Evolutionary conservation across 352 stramenopile species (phyloP), one percentile per base, ranked within the genome.

Genomic region (Phytophthora tubulina): DNA sequence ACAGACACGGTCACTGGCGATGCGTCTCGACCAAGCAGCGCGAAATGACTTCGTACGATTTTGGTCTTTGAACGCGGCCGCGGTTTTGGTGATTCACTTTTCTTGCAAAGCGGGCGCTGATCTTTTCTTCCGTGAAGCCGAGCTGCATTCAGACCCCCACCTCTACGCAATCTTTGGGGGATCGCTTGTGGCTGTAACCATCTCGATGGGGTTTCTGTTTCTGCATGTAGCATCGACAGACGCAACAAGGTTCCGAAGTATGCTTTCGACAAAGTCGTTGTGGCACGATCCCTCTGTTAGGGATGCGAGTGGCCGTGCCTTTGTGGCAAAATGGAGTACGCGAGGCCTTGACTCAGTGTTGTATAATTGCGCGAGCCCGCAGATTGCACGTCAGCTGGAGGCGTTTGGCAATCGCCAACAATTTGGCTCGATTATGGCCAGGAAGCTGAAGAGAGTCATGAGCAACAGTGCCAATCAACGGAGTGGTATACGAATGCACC

Each of bases 101-200:
- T 59, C 33, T 14, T 76, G 61, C 62, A 81, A 81, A 27, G 51
- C 35, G 10, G 33, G 39, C 8, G 54, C 60, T 13, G 64, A 81
- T 36, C 54, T 67, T n/a, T 13, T 74, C 0, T 55, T 73, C 32
- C 41, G 65, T 14, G 65, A 73, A 7, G 52, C 68, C 2, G 57
- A 70, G 32, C 42, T 81, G 35, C 74, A 49, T 59, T 81, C 69
- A 2, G 74, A 81, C 13, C 74, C 74, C 31, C 74, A 81, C 45
- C 55, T 81, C 11, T 79, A 81, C 49, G 74, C 74, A n/a, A 76
- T 81, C 33, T 51, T 70, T n/a, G 70, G 74, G 13, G 67, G 70
- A 17, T 33, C 68, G 4, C 6, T 63, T 6, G 53, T 70, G 27
- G 42, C 63, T 44, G 3, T 70, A 35, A 50, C 45, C n/a, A 72